Base-by-base conservation (phyloP, 306 rosid genomes). In the Ammopiptanthus mongolicus region DNA sequence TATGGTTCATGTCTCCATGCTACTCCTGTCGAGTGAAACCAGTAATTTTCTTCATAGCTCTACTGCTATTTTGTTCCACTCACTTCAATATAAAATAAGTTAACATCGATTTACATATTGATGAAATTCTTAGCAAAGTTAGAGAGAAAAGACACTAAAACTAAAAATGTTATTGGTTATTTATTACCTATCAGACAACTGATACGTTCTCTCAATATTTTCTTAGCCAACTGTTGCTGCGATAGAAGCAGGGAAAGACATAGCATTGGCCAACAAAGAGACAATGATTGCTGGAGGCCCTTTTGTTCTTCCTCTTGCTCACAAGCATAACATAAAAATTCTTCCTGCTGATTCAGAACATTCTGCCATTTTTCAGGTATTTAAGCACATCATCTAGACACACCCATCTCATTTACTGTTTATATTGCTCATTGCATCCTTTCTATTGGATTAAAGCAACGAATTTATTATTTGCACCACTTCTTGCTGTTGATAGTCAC, bases 321-420 rank as follows among this genome's bases (percentile, higher is more conserved):
- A 82, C 73, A 91, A 94, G 81, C 96, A 94, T 62, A 88, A 91
- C 42, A 88, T 94, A 8, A 94, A 93, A 69, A 91, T 94, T 74
- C 97, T 94, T 80, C 98, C 98, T 15, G 98, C 98, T 29, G 98
- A 94, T 89, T 94, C 98, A 46, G 98, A 94, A 80, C 98, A 94
- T 83, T 94, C 98, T 58, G 98, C 98, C 12, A 94, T 94, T 79
- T 94, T 94, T 80, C 98, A 94, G 97, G 98, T 91, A 82, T 44
- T 60, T 11, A 46, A 79, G 31, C 8, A 6, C 10, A 19, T 71
- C 37, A 13, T 57, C 17, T 36, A 6, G 19, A 51, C 67, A 46
- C 11, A 0, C 55, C 60, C 8, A 5, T 69, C 12, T 29, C 39
- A 13, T 17, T 19, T 8, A 14, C 36, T 52, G 9, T 51, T 9